These are phyloP conservation scores for Fomitopsis serialis DNA, from an alignment of 768 basidiomycete genomes.

Conservation along the genomic window DNA sequence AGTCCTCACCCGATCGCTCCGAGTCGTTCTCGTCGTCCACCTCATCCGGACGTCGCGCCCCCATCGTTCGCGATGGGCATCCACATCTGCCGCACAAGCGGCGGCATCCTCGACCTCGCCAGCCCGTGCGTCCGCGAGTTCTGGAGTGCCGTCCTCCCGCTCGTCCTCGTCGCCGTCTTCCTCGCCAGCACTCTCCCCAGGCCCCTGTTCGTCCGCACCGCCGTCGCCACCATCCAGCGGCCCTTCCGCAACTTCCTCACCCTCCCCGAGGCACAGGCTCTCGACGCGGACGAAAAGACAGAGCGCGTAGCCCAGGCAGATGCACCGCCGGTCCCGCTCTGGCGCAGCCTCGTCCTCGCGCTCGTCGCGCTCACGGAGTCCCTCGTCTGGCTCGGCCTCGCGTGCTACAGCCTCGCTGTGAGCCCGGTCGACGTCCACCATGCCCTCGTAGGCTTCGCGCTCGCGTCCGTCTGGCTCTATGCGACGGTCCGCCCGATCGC, in stretches of 20 bases:
- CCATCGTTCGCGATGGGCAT: not conserved
- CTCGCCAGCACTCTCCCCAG: conserved; percentile 11
- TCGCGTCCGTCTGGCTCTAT: conserved; percentile 63
- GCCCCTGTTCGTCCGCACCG: conserved; percentile 8
- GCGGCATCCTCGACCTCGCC: conserved; percentile 14
- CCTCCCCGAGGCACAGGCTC: conserved; percentile 23
- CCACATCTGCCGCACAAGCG: not conserved
- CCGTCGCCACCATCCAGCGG: conserved; percentile 3
- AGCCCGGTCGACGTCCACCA: conserved; percentile 26
- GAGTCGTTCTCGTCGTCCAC: not conserved
- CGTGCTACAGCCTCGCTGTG: conserved; percentile 45
- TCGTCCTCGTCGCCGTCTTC: conserved; percentile 17
- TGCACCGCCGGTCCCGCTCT: conserved; percentile 37
- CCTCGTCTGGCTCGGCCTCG: conserved; percentile 53
- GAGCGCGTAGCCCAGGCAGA: not conserved
- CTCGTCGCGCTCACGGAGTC: conserved; percentile 51
- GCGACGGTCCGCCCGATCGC: conserved; percentile 50
- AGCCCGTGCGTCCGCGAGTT: conserved; percentile 20
- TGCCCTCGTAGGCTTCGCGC: conserved; percentile 37
- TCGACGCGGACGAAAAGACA: conserved; percentile 9
- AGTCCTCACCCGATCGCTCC: no score
- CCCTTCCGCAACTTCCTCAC: conserved; percentile 22
- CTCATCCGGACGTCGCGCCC: not conserved
- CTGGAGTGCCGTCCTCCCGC: conserved; percentile 23
- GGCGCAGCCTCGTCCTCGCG: conserved; percentile 56